Percentiles rank a stretch among this genome's conserved stretches.
Evolutionary conservation across 768 basidiomycete genomes (phyloP).

Genomic region (Tricholoma bakamatsutake): DNA sequence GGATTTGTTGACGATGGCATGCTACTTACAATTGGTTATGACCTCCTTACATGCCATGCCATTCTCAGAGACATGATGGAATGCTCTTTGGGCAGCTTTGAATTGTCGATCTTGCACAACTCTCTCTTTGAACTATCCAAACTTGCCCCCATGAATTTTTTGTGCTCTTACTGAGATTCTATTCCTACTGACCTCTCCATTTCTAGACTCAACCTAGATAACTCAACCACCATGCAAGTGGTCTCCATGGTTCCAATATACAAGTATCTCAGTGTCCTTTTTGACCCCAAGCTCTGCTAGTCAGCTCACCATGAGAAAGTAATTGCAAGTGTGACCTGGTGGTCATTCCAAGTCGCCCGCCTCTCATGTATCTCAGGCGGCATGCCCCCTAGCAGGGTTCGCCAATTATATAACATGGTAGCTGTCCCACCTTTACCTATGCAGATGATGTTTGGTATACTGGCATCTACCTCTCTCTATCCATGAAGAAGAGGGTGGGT

Average conservation of each 20-base stretch:
- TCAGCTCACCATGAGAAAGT: conserved; percentile 10
- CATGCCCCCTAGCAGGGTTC: neutral
- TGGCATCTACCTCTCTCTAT: neutral
- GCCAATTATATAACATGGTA: neutral
- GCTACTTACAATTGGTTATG: too few species aligned
- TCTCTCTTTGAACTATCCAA: too few species aligned
- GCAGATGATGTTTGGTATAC: neutral
- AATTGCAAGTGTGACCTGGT: neutral
- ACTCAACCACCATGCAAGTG: neutral
- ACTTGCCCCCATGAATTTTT: too few species aligned
- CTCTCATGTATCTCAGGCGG: neutral
- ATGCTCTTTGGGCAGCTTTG: too few species aligned
- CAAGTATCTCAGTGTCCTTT: neutral
- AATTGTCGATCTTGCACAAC: too few species aligned
- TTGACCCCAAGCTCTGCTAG: conserved; percentile 2
- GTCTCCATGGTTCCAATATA: neutral
- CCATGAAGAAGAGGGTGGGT: neutral
- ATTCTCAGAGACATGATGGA: too few species aligned
- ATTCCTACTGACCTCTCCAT: too few species aligned
- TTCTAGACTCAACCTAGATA: neutral
- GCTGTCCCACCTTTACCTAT: neutral
- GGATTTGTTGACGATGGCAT: too few species aligned
- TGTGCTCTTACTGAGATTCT: too few species aligned
- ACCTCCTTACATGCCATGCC: too few species aligned
- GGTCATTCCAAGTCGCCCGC: neutral